Base-by-base conservation (phyloP, 1,284 basidiomycete genomes). In the Limonomyces culmigenus region DNA sequence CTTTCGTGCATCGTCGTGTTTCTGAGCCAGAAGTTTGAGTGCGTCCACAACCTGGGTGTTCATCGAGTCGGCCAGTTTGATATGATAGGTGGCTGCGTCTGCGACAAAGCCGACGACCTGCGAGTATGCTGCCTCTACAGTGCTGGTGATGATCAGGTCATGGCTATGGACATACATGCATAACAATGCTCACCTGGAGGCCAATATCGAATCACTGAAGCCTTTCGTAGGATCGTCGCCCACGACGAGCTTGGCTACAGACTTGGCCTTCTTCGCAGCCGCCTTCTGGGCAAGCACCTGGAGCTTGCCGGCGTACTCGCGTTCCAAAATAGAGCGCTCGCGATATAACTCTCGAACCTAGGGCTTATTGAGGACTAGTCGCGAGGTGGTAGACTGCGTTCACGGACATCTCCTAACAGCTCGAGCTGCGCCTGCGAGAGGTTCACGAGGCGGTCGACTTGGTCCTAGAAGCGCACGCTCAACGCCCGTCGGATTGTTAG, bases 341-440 rank as follows among this genome's bases (percentile, higher is more conserved):
- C 62, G 60, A 48, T 81, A 74, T 33, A 85, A 49, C 33, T 85
- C 79, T 36, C 78, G 69, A 36, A 77, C 64, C 79, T 84, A n/a
- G n/a, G n/a, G n/a, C n/a, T n/a, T n/a, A n/a, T n/a, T n/a, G n/a
- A n/a, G 46, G 32, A 18, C 31, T 38, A 36, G 32, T 30, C 42
- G 17, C 27, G 32, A 29, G 30, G 29, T 32, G 34, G 25, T 39
- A 35, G 33, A 37, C 29, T 27, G 33, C 14, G 16, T 18, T 37
- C 33, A 44, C 50, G 48, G 49, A 79, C 77, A 59, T 83, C 78
- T 40, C 51, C 51, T 38, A 80, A 54, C 16, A 78, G 50, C 42
- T 68, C 70, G 17, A 80, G 56, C 47, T 80, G 74, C n/a, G 64
- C 59, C 43, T 76, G 70, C 41, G 74, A 69, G 16, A 70, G 49